Conservation (phyloP, 495 filamentous ascomycete genomes). For the Penicillium psychrofluorescens region DNA sequence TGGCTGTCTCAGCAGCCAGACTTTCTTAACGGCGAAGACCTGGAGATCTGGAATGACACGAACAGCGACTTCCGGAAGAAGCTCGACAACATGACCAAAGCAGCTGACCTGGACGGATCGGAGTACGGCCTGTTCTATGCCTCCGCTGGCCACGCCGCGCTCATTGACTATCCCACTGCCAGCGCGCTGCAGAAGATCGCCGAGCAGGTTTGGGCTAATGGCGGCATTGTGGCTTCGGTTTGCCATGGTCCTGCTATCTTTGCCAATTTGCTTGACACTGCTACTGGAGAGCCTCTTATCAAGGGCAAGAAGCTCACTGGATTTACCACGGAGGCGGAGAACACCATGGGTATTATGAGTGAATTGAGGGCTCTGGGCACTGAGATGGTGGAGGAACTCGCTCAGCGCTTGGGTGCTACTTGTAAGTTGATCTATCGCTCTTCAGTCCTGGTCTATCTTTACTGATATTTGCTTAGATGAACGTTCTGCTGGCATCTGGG, state of each 20-base stretch:
- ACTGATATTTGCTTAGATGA: constrained; percentile 20
- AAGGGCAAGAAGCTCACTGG: constrained; percentile 35
- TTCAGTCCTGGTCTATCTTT: background rate
- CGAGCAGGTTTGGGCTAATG: constrained; percentile 27
- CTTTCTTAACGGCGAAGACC: constrained; percentile 31
- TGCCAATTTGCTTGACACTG: constrained; percentile 25
- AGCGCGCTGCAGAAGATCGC: constrained; percentile 30
- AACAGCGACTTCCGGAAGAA: constrained; percentile 34
- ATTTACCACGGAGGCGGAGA: constrained; percentile 37
- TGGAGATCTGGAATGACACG: constrained; percentile 28
- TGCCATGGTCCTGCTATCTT: constrained; percentile 42
- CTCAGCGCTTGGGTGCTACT: constrained; percentile 23
- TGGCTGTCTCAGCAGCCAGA: constrained; percentile 37
- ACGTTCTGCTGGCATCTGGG: constrained; percentile 33
- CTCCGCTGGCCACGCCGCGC: constrained; percentile 37
- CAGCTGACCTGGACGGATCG: constrained; percentile 21
- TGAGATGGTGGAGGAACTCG: constrained; percentile 30
- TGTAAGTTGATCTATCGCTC: constrained; percentile 20
- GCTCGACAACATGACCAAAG: constrained; percentile 29
- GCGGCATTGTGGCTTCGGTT: constrained; percentile 29
- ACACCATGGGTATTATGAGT: constrained; percentile 27
- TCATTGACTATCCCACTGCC: constrained; percentile 39
- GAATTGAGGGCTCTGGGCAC: constrained; percentile 25
- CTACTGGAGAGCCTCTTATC: constrained; percentile 34
- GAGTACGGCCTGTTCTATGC: constrained; percentile 37